phyloP scores from a whole-genome alignment of 805 yeast species.

The Hyphopichia homilentoma region DNA sequence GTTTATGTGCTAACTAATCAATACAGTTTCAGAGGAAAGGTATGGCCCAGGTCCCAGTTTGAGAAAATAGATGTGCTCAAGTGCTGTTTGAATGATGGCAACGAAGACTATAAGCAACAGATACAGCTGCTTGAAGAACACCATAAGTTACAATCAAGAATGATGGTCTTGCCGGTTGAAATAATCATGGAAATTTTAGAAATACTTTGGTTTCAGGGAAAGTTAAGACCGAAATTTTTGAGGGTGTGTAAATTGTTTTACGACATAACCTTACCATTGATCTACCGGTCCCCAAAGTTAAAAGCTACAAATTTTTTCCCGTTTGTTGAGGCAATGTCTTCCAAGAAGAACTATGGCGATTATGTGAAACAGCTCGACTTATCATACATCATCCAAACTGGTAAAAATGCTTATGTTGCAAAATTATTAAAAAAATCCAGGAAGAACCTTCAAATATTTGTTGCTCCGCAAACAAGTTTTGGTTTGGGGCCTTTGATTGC shows the following conservation, averaged over 20 bases:
- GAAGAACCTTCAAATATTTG: slow-evolving; percentile 56
- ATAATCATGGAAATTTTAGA: slow-evolving; percentile 29
- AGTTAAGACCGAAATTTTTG: slow-evolving; percentile 46
- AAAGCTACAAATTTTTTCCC: slow-evolving; percentile 62
- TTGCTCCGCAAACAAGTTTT: slow-evolving; percentile 94
- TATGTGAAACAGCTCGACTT: slow-evolving; percentile 67
- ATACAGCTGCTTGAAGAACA: slow-evolving; percentile 12
- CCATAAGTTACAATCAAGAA: too few relatives aligned
- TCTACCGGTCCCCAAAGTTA: slow-evolving; percentile 64
- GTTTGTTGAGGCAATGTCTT: slow-evolving; percentile 68
- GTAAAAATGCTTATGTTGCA: slow-evolving; percentile 88
- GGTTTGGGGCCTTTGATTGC: slow-evolving; percentile 89
- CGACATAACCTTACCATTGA: slow-evolving; percentile 52
- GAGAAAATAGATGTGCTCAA: slow-evolving; percentile 47
- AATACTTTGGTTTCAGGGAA: slow-evolving; percentile 22
- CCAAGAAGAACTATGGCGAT: slow-evolving; percentile 49
- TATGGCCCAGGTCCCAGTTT: slow-evolving; percentile 51
- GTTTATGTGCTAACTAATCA: slow-evolving; percentile 30
- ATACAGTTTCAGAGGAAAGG: slow-evolving; percentile 15
- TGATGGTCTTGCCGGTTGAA: slow-evolving; percentile 38
- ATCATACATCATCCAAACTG: slow-evolving; percentile 79
- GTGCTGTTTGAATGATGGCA: slow-evolving; percentile 25
- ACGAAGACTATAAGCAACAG: slow-evolving; percentile 16
- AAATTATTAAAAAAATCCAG: slow-evolving; percentile 77
- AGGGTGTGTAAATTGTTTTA: slow-evolving; percentile 63